Evolutionary conservation across 345 rosid genomes (phyloP).

Genomic region (Dovyalis caffra): DNA sequence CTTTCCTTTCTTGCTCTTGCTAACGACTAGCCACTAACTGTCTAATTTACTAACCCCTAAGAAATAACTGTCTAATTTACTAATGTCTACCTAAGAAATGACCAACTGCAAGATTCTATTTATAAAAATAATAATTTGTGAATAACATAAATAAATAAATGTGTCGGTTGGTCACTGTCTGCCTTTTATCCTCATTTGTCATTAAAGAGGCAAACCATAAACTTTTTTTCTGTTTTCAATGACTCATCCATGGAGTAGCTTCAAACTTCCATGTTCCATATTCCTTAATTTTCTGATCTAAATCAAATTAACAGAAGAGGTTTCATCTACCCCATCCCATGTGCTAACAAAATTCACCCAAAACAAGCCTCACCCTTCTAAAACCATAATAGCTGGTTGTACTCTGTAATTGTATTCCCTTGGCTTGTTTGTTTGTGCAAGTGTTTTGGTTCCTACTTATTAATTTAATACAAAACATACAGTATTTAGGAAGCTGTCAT

Average conservation of each 20-base stretch:
- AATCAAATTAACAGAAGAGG: background rate
- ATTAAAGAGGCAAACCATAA: background rate
- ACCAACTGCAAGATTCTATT: too few species aligned
- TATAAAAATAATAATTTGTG: too few species aligned
- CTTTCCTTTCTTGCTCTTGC: too few species aligned
- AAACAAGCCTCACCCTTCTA: background rate
- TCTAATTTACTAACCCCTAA: too few species aligned
- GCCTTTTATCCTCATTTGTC: background rate
- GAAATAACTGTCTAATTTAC: too few species aligned
- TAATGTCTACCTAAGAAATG: too few species aligned
- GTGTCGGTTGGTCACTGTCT: background rate
- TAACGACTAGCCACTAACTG: too few species aligned
- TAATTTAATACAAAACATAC: background rate
- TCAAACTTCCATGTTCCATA: background rate
- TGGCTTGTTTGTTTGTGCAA: background rate
- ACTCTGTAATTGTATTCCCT: background rate
- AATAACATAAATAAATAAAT: background rate
- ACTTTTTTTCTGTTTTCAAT: background rate
- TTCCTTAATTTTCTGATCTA: background rate
- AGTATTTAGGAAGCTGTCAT: slow-evolving; percentile 25
- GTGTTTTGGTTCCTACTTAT: background rate
- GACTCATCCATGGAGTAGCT: background rate
- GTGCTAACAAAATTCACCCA: background rate
- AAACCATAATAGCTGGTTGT: background rate
- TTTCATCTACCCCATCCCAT: background rate